A percentile compares a stretch with the other conserved stretches of the same genome.
These are phyloP conservation scores for Harringtonia aguacate DNA, from an alignment of 2,329 filamentous ascomycete species.

Conservation along the genomic window DNA sequence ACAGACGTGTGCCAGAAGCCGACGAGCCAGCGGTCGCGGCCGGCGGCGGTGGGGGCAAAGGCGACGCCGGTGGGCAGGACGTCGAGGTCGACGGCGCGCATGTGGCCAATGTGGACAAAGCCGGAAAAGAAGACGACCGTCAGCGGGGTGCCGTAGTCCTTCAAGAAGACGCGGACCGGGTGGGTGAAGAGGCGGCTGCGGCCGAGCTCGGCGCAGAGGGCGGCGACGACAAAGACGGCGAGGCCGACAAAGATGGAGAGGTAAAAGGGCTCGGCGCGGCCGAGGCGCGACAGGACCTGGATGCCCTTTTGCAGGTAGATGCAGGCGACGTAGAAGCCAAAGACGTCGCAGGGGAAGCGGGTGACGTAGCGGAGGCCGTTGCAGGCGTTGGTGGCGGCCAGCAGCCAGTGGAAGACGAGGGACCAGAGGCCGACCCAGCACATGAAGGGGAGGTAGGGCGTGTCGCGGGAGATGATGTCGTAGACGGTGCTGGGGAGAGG, in stretches of 20 bases:
- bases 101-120: slow-evolving; percentile 77
- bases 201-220: slow-evolving; percentile 62
- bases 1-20: slow-evolving; percentile 69
- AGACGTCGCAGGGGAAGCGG: slow-evolving; percentile 85
- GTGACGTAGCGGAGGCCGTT: slow-evolving; percentile 85
- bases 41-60: slow-evolving; percentile 63
- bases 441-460: slow-evolving; percentile 84
- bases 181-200: slow-evolving; percentile 62
- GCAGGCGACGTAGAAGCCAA: slow-evolving; percentile 86
- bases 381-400: slow-evolving; percentile 77
- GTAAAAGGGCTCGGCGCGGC: slow-evolving; percentile 57
- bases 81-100: slow-evolving; percentile 59
- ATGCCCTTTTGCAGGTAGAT: slow-evolving; percentile 90
- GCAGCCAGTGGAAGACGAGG: slow-evolving; percentile 71
- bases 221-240: slow-evolving; percentile 68
- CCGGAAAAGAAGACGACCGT: slow-evolving; percentile 83
- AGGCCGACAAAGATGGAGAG: slow-evolving; percentile 67
- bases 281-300: slow-evolving; percentile 71
- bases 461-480: slow-evolving; percentile 70
- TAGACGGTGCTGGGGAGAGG: slow-evolving; percentile 60
- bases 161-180: slow-evolving; percentile 68
- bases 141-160: slow-evolving; percentile 80
- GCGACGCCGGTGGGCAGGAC: slow-evolving; percentile 65
- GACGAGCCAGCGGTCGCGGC: slow-evolving; percentile 67
- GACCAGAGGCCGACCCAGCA: slow-evolving; percentile 88